These are phyloP conservation scores for Trichoderma atroviride DNA, from an alignment of 2,329 filamentous ascomycete species.

Conservation along the genomic window DNA sequence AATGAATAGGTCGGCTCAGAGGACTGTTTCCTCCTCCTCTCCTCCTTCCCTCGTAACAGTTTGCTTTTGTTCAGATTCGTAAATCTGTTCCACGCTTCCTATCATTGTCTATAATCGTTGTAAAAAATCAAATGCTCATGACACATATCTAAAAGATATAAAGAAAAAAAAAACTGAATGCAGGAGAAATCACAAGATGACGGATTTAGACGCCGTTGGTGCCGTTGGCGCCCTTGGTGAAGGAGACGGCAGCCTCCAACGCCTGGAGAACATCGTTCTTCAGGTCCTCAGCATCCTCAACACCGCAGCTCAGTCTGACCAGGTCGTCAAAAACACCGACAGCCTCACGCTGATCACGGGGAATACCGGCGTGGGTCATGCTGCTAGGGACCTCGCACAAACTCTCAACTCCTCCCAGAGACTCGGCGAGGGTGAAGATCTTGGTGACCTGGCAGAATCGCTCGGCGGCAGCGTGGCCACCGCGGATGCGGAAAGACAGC, in stretches of 20 bases:
- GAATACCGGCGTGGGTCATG: slow-evolving; percentile 98
- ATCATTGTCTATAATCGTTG: slow-evolving; percentile 21
- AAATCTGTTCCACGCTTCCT: slow-evolving; percentile 11
- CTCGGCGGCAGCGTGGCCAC: slow-evolving; percentile 82
- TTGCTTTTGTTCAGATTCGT: neutral
- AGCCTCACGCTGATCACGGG: slow-evolving; percentile 83
- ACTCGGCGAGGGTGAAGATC: slow-evolving; percentile 93
- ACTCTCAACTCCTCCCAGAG: slow-evolving; percentile 87
- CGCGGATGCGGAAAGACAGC: slow-evolving; percentile 92
- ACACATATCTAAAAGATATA: neutral
- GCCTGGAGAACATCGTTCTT: slow-evolving; percentile 81
- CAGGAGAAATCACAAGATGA: neutral
- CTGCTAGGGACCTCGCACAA: slow-evolving; percentile 88
- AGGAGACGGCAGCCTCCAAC: slow-evolving; percentile 69
- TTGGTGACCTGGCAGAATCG: slow-evolving; percentile 87
- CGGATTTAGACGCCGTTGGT: slow-evolving; percentile 6
- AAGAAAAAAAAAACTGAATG: neutral
- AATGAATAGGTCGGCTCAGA: neutral
- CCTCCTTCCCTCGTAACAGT: neutral
- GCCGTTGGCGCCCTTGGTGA: slow-evolving; percentile 37
- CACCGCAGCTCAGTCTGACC: slow-evolving; percentile 87
- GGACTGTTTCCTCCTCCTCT: neutral
- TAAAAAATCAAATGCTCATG: slow-evolving; percentile 20
- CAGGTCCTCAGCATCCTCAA: slow-evolving; percentile 88
- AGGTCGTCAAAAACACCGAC: slow-evolving; percentile 95